phyloP scores from a whole-genome alignment of 371 early-diverging fungal genomes.

The Amoeboradix gromovi region DNA sequence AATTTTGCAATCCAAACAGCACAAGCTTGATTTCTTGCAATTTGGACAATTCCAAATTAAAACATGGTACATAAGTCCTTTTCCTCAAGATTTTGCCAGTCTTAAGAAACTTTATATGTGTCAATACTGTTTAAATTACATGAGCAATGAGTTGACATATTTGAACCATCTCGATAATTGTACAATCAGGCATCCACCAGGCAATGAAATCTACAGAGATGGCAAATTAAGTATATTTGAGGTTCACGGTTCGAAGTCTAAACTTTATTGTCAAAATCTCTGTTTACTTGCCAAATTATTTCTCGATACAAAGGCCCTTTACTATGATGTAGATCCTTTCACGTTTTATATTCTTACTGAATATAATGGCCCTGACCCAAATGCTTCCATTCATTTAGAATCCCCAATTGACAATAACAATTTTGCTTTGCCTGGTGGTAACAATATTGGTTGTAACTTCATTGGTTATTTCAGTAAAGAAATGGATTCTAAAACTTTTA shows the following conservation, averaged over 20 bases:
- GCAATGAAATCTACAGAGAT: conserved; percentile 91
- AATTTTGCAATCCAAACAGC: no score
- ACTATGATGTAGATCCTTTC: conserved; percentile 97
- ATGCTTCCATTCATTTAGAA: no score
- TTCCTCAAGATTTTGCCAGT: conserved; percentile 35
- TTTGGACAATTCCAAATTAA: conserved; percentile 81
- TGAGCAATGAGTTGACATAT: conserved; percentile 36
- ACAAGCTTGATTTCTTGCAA: no score
- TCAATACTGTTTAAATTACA: conserved; percentile 87
- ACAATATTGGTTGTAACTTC: conserved; percentile 54
- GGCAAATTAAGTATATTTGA: conserved; percentile 28
- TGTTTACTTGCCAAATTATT: conserved; percentile 93
- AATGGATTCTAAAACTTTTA: conserved; percentile 72
- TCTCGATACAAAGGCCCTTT: conserved; percentile 97
- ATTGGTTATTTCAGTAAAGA: conserved; percentile 99
- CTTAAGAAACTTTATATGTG: conserved; percentile 40
- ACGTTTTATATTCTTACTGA: conserved; percentile 83
- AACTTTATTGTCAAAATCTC: conserved; percentile 80
- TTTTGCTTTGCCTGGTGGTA: conserved; percentile 12
- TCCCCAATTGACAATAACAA: background rate
- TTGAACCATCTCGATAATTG: conserved; percentile 54
- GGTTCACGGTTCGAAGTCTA: conserved; percentile 14
- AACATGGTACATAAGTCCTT: conserved; percentile 93
- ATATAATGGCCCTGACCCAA: conserved; percentile 25
- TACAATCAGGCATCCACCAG: conserved; percentile 62